Base-by-base conservation (phyloP, 2,329 filamentous ascomycete genomes). In the Drechmeria coniospora region DNA sequence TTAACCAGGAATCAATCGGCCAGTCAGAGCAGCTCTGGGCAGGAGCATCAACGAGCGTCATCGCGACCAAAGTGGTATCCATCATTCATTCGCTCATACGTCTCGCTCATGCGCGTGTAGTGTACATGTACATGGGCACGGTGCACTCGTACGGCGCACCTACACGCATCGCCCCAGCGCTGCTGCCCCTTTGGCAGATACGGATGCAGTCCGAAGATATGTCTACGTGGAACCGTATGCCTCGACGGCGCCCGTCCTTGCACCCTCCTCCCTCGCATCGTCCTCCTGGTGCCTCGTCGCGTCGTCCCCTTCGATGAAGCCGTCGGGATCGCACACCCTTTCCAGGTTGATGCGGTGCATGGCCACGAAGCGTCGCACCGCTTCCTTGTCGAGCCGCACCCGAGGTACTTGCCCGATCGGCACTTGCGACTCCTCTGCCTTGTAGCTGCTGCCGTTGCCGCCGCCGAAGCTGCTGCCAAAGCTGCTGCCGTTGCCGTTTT, bases 261-360 rank as follows among this genome's bases (percentile, higher is more conserved):
- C 37, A 4, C 57, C 56, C 8, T 49, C 53, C 10, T 51, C 50
- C 5, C 38, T 44, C 8, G 34, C 45, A 31, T 47, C 47, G 4
- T 46, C 50, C 16, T 42, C 34, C 41, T 59, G n/a, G n/a, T n/a
- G n/a, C n/a, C n/a, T n/a, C n/a, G n/a, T 65, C 26, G 65, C 53
- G 9, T 69, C 70, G 49, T 78, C 79, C 29, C 71, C 66, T 35
- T 76, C 70, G 6, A 77, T 53, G 39, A 93, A 93, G 1, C 80
- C 83, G 1, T 74, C 65, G 5, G 75, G 67, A 49, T 81, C 76
- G 28, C 90, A 80, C 1, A 74, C 65, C 41, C 65, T 66, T 29
- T 69, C 65, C 27, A 87, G 46, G 28, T 63, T 65, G 31, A 86
- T 68, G 24, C 59, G 56, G 41, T 83, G 65, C 31, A 53, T 56